Evolutionary conservation across 345 rosid genomes (phyloP).

Genomic region (Aquilaria malaccensis): DNA sequence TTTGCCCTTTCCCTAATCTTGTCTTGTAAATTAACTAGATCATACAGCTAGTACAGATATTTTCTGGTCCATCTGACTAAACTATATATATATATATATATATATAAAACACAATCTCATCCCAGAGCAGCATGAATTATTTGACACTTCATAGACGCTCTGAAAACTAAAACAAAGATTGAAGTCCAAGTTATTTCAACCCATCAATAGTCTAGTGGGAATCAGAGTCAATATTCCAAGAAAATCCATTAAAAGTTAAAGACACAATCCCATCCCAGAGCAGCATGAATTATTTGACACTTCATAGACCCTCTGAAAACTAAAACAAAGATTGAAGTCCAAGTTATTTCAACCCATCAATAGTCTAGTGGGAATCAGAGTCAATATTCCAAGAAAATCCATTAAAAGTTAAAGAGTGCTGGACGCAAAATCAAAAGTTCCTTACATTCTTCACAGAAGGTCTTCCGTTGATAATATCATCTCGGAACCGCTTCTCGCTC

Average conservation of each 20-base stretch:
- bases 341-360: too few relatives aligned
- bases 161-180: too few relatives aligned
- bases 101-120: not conserved
- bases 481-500: conserved; percentile 67
- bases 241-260: not conserved
- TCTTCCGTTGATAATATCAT: conserved; percentile 66
- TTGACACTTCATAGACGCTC: too few relatives aligned
- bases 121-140: too few relatives aligned
- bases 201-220: too few relatives aligned
- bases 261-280: not conserved
- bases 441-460: conserved; percentile 71
- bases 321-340: too few relatives aligned
- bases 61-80: not conserved
- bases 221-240: not conserved
- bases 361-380: too few relatives aligned
- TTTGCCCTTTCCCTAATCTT: too few relatives aligned
- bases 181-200: too few relatives aligned
- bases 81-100: not conserved
- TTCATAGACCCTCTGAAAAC: too few relatives aligned
- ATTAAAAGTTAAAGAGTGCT: not conserved
- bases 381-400: not conserved
- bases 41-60: not conserved
- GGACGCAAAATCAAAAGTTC: not conserved
- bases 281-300: too few relatives aligned
- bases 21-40: too few relatives aligned